Base-by-base conservation (phyloP, 208 protist genomes). In the Leishmania braziliensis region DNA sequence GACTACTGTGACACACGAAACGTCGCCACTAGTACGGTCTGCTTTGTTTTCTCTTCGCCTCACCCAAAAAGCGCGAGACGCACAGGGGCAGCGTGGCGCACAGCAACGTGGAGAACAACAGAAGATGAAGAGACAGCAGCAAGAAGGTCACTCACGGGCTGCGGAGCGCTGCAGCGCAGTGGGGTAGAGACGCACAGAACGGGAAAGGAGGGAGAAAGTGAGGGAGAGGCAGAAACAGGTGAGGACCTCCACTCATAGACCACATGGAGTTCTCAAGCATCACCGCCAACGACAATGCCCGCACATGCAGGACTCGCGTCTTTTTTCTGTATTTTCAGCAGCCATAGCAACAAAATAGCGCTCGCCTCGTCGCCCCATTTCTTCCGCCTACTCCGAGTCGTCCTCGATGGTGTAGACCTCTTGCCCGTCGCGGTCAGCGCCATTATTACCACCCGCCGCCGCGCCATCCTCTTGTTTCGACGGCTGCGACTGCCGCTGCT, bases 381-480 rank as follows among this genome's bases (percentile, higher is more conserved):
- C 26, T 53, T 36, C 16, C 29, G 50, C n/a, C 46, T 48, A 76
- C 26, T 76, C 51, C 10, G 72, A 76, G 26, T 76, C 72, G 46
- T 76, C 72, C 10, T 76, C 72, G 39, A 76, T 39, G 33, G 72
- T 76, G 33, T 62, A 76, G 72, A 76, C 50, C 72, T 76, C 72
- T 43, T 60, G 72, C 18, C 72, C 48, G 51, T 76, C 72, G 33
- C 72, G 51, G n/a, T 33, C 72, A 58, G 51, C 72, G n/a, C 12
- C 72, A 54, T 56, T 39, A 76, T 26, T 53, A 3, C 70, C 53
- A 79, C n/a, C 73, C 29, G 1, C 73, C 29, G 72, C 72, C 72
- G 53, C 72, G 23, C n/a, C 72, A 54, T 29, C 18, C n/a, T 43
- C 72, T 46, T 36, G 69, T 9, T 36, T 50, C 26, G 66, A 50